Percentiles rank a stretch among this genome's conserved stretches.
phyloP scores from a whole-genome alignment of 257 asterid species.

The Nicotiana sylvestris region DNA sequence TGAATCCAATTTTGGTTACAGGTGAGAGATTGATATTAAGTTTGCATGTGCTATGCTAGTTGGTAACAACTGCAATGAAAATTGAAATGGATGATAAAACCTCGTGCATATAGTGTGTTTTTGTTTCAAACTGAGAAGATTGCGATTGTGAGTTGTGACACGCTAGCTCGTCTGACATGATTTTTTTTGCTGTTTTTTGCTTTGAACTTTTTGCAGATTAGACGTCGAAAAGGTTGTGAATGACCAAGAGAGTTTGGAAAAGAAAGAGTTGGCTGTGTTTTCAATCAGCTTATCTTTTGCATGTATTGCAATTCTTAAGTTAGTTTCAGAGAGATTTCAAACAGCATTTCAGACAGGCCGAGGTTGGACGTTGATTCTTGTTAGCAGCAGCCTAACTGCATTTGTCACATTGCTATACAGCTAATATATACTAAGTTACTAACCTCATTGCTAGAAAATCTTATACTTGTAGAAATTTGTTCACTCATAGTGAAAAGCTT shows the following conservation, averaged over 20 bases:
- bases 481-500: background rate
- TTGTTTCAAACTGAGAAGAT: background rate
- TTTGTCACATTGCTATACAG: constrained; percentile 48
- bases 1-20: no score
- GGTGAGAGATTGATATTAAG: no score
- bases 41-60: background rate
- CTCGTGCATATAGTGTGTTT: background rate
- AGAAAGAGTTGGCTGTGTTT: constrained; percentile 57
- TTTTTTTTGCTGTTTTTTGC: background rate
- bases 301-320: constrained; percentile 50
- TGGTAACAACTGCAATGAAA: background rate
- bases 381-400: constrained; percentile 67
- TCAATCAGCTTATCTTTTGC: constrained; percentile 49
- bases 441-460: background rate
- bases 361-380: constrained; percentile 62
- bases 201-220: constrained; percentile 42
- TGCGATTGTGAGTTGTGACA: background rate
- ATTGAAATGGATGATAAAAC: background rate
- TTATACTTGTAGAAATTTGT: background rate
- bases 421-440: background rate
- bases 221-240: constrained; percentile 57
- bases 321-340: constrained; percentile 25
- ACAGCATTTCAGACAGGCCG: constrained; percentile 30
- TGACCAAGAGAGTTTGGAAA: constrained; percentile 59
- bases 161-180: background rate